Evolutionary conservation across 2,329 filamentous ascomycete genomes (phyloP), one percentile per base, ranked within the genome.

Genomic region (Sclerotinia trifoliorum): DNA sequence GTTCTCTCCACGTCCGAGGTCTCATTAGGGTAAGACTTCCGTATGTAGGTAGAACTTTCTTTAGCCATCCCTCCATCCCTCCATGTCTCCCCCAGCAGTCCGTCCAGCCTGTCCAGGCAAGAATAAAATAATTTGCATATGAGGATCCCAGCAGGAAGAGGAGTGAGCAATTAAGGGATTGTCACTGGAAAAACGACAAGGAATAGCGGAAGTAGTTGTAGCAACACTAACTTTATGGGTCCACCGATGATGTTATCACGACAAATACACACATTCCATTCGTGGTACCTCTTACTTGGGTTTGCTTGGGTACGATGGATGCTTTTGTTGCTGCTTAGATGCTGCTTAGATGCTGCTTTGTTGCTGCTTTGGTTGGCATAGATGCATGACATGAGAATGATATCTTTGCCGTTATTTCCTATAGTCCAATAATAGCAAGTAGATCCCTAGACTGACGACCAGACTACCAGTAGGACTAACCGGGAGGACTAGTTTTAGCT

Each of bases 31-130:
- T 21, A 60, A 60, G 17, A 35, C 17, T 42, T 60, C 57, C 57
- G 35, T 46, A n/a, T 60, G 56, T 39, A 42, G 56, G 42, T 46
- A 46, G 42, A 48, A 32, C 57, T 60, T 60, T 46, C 57, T 60
- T 60, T 32, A 60, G 42, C 57, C 57, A 48, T 42, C 57, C 17
- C 42, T 24, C 29, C 32, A 32, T 32, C 32, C 7, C 8, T 35
- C 8, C 35, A 35, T 35, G 5, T 6, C 35, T 35, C 35, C 54
- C 21, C 54, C 35, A 60, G 57, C 24, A 60, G 24, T 6, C 21
- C 42, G 29, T 52, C 32, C 32, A 35, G 32, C 32, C 32, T 35
- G 32, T 7, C 49, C 24, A 46, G 35, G 24, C 3, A 26, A 58
- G 42, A 35, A 35, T 35, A 7, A 35, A n/a, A 60, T 8, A 60